phyloP scores from a whole-genome alignment of 345 rosid species.

The Orychophragmus violaceus region DNA sequence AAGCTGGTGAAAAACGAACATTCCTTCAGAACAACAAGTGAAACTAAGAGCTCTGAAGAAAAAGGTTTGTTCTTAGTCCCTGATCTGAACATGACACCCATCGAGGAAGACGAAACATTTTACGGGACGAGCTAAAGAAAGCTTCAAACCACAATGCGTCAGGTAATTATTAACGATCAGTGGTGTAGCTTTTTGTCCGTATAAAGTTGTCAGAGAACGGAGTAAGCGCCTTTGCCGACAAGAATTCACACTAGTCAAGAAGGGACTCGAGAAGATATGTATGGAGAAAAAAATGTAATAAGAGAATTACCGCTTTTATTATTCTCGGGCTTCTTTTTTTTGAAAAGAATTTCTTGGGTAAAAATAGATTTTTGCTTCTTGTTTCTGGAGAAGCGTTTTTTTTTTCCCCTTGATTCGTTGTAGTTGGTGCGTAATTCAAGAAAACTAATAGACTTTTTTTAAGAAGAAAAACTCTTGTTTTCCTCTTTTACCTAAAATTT shows the following conservation, averaged over 20 bases:
- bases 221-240: not conserved
- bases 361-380: not conserved
- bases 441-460: not conserved
- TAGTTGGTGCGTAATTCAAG: not conserved
- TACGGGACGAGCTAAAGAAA: conserved; percentile 35
- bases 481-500: too few relatives aligned
- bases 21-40: conserved; percentile 17
- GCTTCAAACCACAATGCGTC: not conserved
- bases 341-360: not conserved
- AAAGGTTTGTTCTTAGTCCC: conserved; percentile 44
- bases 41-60: not conserved
- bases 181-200: not conserved
- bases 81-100: conserved; percentile 69
- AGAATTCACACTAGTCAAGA: not conserved
- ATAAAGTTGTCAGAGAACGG: not conserved
- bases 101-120: conserved; percentile 43
- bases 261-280: not conserved
- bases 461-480: too few relatives aligned
- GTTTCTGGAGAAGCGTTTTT: not conserved
- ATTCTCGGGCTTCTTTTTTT: not conserved
- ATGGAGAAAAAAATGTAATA: not conserved
- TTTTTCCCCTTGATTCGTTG: not conserved
- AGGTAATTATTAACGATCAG: not conserved
- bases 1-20: not conserved
- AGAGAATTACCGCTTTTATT: not conserved